Base-by-base conservation (phyloP, 2,329 filamentous ascomycete species). In the Alternaria postmessia region DNA sequence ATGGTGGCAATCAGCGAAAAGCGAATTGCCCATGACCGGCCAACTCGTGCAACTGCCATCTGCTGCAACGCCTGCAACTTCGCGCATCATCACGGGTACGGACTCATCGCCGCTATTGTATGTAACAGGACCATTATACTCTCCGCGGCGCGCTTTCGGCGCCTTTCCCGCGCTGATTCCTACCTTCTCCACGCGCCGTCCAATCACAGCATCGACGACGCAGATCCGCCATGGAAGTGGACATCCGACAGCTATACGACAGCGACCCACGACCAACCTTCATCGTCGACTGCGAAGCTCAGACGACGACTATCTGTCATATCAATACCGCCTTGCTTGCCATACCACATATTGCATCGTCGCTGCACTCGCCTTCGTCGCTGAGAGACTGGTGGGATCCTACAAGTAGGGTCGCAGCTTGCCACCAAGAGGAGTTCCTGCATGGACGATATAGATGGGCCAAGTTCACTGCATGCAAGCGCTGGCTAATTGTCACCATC, bases 371-470 rank as follows among this genome's bases (percentile, higher is more conserved):
- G 38, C 54, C 61, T 28, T 46, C 57, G n/a, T 57, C 57, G 9
- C 38, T 65, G 16, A 46, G 61, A 38, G 63, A 65, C 44, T 65
- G 63, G 63, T 65, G 63, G 63, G 60, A 65, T 51, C 63, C 63
- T 7, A 43, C 43, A 3, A 65, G 61, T 30, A 57, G 43, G 36
- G 56, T 52, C 11, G 39, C 51, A 12, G 22, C 61, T 24, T 48
- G 47, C 22, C 36, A 52, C 24, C 57, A 63, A 30, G n/a, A 51
- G 22, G 51, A 57, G 8, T 63, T 65, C 30, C 42, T 46, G 20
- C 57, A 63, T 59, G 63, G 60, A 39, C 39, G 63, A 11, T 63
- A 56, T 26, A 54, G 44, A 7, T 63, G 61, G 61, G 46, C 39
- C 36, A 63, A 63, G 34, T 63, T 63, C 14, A 44, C 41, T 5